Percentiles rank a stretch among this genome's conserved stretches.
Evolutionary conservation across 306 rosid genomes (phyloP).

Genomic region (Begonia fuchsioides): DNA sequence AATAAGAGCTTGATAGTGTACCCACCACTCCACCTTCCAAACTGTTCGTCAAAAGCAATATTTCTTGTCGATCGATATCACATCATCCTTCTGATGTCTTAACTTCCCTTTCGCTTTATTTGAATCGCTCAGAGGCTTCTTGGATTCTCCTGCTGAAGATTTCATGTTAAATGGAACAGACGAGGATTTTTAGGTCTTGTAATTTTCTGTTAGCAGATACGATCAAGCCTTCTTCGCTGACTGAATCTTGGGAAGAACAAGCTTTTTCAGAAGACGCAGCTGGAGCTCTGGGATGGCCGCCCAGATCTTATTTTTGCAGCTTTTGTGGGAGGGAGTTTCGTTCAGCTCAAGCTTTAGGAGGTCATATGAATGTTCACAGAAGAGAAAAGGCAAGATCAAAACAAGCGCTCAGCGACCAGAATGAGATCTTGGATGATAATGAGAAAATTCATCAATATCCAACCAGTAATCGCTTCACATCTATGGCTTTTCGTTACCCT

Average conservation of each 20-base stretch:
- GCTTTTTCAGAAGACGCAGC: constrained; percentile 80
- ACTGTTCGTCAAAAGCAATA: constrained; percentile 19
- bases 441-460: constrained; percentile 12
- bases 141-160: constrained; percentile 1
- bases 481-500: constrained; percentile 23
- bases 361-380: constrained; percentile 95
- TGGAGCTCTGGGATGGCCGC: constrained; percentile 85
- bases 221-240: constrained; percentile 8
- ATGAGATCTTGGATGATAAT: constrained; percentile 11
- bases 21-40: constrained; percentile 49
- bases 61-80: constrained; percentile 6
- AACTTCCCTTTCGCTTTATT: background rate
- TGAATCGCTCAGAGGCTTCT: background rate
- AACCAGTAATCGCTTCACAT: constrained; percentile 12
- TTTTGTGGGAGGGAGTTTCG: constrained; percentile 84
- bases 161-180: constrained; percentile 45
- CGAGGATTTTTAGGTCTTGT: constrained; percentile 30
- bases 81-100: constrained; percentile 11
- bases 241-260: constrained; percentile 87
- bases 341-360: constrained; percentile 91
- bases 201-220: constrained; percentile 12
- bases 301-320: constrained; percentile 82
- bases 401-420: constrained; percentile 23
- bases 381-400: constrained; percentile 78
- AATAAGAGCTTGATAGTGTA: constrained; percentile 20